Evolutionary conservation across 805 yeast genomes (phyloP), one percentile per base, ranked within the genome.

Genomic region (Sugiyamaella mastotermitis): DNA sequence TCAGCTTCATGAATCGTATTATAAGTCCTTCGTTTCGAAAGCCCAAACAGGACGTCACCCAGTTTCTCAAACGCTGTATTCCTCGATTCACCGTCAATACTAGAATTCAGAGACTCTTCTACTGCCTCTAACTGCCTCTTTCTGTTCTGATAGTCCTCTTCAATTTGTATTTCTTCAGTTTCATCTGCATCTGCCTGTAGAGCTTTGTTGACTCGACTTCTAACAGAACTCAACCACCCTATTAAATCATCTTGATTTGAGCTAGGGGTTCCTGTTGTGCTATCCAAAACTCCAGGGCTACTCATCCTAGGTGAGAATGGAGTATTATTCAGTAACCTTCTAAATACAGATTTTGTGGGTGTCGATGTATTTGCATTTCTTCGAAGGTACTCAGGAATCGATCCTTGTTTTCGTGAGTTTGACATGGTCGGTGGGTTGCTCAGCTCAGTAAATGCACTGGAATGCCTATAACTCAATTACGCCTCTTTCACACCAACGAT

Each of bases 121-220:
- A 36, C 44, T 21, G 17, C 24, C 22, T 30, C 44, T n/a, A 25
- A 23, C 30, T 40, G 49, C 13, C 37, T 46, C 24, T 37, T 46
- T 22, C 35, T 46, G 9, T 37, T 19, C 15, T 31, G 8, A 9
- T 5, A 20, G 18, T 35, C 46, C 26, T 40, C 49, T 27, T 23
- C 49, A 6, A 23, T 41, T 13, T 27, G 41, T 8, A 14, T 38
- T 17, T 40, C 50, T 9, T 25, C 41, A 15, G 31, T 16, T 22
- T 17, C 39, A 20, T 36, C 41, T 30, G 11, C 32, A 21, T 23
- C 45, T 27, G 32, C 38, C 28, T 19, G 38, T 18, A n/a, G 39
- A 26, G 11, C 45, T 21, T 19, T 9, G 7, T 14, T 19, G 18
- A 7, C 26, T 42, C 22, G 28, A 20, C 15, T 20, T 35, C 27